These are phyloP conservation scores for Pleurotus salmoneostramineus DNA, from an alignment of 768 basidiomycete species.

Conservation along the genomic window DNA sequence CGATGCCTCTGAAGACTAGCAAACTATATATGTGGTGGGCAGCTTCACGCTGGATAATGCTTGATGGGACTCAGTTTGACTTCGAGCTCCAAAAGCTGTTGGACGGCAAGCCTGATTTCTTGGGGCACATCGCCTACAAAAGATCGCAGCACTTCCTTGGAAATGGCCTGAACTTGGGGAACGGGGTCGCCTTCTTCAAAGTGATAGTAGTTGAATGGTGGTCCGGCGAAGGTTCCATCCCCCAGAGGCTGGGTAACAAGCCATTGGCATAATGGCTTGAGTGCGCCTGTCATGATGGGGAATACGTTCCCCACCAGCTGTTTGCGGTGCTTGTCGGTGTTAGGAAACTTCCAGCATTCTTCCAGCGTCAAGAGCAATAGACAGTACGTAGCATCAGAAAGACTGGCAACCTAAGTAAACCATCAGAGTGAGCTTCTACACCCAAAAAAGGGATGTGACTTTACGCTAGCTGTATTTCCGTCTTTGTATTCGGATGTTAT, in stretches of 20 bases:
- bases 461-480: slow-evolving; percentile 8
- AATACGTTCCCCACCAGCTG: slow-evolving; percentile 18
- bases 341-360: slow-evolving; percentile 16
- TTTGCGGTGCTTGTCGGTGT: slow-evolving; percentile 2
- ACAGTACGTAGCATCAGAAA: slow-evolving; percentile 21
- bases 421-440: not conserved
- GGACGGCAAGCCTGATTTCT: not conserved
- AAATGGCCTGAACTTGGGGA: not conserved
- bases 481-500: slow-evolving; percentile 16
- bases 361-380: slow-evolving; percentile 20
- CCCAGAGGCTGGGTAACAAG: slow-evolving; percentile 19
- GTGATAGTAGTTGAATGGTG: slow-evolving; percentile 20
- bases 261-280: slow-evolving; percentile 20
- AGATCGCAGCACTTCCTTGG: not conserved
- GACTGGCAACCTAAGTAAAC: slow-evolving; percentile 15
- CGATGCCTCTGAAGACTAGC: no score
- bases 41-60: not conserved
- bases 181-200: slow-evolving; percentile 1
- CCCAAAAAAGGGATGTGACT: not conserved
- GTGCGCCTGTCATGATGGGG: slow-evolving; percentile 20
- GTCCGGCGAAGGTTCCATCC: slow-evolving; percentile 16
- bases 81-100: not conserved
- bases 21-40: no score
- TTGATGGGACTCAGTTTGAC: not conserved
- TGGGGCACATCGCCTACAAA: not conserved